Percentiles rank a stretch among this genome's conserved stretches.
These are phyloP conservation scores for Ceratobasidium theobromae DNA, from an alignment of 1,284 basidiomycete species.

Conservation along the genomic window DNA sequence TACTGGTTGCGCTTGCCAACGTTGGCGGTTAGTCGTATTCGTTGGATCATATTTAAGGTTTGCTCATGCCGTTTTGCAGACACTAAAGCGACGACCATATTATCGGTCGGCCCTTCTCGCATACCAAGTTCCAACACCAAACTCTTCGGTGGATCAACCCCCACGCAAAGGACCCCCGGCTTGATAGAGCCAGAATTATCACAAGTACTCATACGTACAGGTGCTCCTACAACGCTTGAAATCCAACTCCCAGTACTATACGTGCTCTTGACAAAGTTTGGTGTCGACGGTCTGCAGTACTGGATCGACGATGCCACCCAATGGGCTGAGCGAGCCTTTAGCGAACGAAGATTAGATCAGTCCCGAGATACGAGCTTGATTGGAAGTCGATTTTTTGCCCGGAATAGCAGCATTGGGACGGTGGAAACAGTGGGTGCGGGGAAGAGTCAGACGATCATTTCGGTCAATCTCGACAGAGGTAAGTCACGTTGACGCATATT, in stretches of 20 bases:
- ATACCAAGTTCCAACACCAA: background rate
- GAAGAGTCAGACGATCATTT: conserved; percentile 42
- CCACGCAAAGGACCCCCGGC: conserved; percentile 26
- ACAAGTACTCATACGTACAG: conserved; percentile 26
- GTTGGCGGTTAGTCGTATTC: conserved; percentile 38
- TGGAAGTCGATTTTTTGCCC: conserved; percentile 79
- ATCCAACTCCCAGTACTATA: conserved; percentile 67
- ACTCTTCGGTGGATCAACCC: conserved; percentile 11
- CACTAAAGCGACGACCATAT: conserved; percentile 36
- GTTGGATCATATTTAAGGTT: background rate
- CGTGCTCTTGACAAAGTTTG: conserved; percentile 60
- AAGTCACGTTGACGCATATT: conserved; percentile 35
- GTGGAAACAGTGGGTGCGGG: conserved; percentile 49
- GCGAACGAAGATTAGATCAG: conserved; percentile 40
- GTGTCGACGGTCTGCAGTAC: conserved; percentile 76
- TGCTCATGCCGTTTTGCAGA: background rate
- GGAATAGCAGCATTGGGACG: conserved; percentile 43
- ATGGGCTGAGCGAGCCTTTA: conserved; percentile 52
- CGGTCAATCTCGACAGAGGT: conserved; percentile 60
- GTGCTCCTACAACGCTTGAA: conserved; percentile 46
- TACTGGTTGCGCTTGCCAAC: conserved; percentile 53
- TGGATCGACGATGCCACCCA: conserved; percentile 83
- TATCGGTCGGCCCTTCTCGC: conserved; percentile 37
- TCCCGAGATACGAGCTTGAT: conserved; percentile 63
- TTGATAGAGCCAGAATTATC: conserved; percentile 20